Conservation (phyloP, 495 filamentous ascomycete species). For the Talaromyces liani region DNA sequence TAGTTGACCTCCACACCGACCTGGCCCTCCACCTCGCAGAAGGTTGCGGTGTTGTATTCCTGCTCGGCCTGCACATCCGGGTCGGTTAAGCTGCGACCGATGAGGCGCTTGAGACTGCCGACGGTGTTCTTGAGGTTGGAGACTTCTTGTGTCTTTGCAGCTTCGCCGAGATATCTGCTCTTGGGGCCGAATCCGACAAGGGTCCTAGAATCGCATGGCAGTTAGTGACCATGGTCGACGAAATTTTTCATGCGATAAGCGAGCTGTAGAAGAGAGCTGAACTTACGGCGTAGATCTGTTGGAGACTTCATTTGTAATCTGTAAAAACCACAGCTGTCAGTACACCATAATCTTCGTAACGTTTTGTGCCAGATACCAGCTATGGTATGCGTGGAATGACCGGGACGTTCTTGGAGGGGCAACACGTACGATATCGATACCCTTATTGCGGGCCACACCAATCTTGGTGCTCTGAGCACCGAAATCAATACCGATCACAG, state of each 20-base stretch:
- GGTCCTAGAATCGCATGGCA: slow-evolving; percentile 49
- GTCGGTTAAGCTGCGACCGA: slow-evolving; percentile 77
- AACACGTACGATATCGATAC: slow-evolving; percentile 94
- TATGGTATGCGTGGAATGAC: neutral
- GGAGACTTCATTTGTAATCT: slow-evolving; percentile 99
- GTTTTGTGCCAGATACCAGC: neutral
- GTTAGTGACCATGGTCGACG: slow-evolving; percentile 18
- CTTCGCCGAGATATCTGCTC: slow-evolving; percentile 85
- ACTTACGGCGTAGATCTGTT: slow-evolving; percentile 97
- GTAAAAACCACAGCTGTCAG: slow-evolving; percentile 10
- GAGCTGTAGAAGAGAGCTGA: slow-evolving; percentile 11
- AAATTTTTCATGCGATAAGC: slow-evolving; percentile 1
- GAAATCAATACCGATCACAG: slow-evolving; percentile 87
- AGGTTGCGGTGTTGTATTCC: slow-evolving; percentile 76
- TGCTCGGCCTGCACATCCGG: slow-evolving; percentile 90
- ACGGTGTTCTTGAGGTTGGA: slow-evolving; percentile 99
- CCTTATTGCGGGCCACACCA: slow-evolving; percentile 93
- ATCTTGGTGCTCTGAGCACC: slow-evolving; percentile 96
- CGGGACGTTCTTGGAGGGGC: neutral
- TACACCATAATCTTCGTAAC: neutral
- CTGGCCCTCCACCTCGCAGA: slow-evolving; percentile 87
- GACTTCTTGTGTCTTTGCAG: slow-evolving; percentile 97
- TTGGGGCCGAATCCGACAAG: slow-evolving; percentile 93
- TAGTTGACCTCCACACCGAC: slow-evolving; percentile 93
- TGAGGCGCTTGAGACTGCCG: slow-evolving; percentile 81